Conservation (phyloP, 75 land plant genomes). For the Sequoia sempervirens region DNA sequence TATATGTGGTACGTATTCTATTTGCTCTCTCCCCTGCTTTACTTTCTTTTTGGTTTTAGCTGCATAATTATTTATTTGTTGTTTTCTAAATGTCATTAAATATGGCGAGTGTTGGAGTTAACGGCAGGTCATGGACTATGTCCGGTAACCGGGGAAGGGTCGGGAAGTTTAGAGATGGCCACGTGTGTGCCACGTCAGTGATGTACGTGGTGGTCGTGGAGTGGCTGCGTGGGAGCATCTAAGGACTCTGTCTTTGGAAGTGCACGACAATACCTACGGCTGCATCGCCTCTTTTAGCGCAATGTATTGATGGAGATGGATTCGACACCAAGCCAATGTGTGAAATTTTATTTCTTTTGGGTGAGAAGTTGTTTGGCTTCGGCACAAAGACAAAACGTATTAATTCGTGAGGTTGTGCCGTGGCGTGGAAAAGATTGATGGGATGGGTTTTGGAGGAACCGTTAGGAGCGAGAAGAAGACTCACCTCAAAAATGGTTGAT, state of each 20-base stretch:
- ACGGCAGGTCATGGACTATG: neutral
- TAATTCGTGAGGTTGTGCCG: no score
- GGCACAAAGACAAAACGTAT: no score
- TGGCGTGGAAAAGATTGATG: no score
- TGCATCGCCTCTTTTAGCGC: no score
- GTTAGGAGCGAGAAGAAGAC: no score
- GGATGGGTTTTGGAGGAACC: no score
- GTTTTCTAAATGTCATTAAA: neutral
- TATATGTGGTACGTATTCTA: neutral
- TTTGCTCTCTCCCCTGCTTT: neutral
- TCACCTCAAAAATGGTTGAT: no score
- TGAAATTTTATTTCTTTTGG: no score
- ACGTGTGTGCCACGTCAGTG: neutral
- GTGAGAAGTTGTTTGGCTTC: no score
- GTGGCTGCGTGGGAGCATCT: neutral
- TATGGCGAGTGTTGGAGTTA: neutral
- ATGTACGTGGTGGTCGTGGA: neutral
- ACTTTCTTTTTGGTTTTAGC: neutral
- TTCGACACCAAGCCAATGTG: no score
- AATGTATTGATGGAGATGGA: no score
- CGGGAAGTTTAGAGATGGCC: neutral
- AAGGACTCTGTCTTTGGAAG: neutral
- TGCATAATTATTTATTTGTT: neutral
- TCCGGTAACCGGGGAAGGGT: neutral
- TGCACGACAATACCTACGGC: neutral